Conservation (phyloP, 495 filamentous ascomycete genomes). For the Neurospora sp. region DNA sequence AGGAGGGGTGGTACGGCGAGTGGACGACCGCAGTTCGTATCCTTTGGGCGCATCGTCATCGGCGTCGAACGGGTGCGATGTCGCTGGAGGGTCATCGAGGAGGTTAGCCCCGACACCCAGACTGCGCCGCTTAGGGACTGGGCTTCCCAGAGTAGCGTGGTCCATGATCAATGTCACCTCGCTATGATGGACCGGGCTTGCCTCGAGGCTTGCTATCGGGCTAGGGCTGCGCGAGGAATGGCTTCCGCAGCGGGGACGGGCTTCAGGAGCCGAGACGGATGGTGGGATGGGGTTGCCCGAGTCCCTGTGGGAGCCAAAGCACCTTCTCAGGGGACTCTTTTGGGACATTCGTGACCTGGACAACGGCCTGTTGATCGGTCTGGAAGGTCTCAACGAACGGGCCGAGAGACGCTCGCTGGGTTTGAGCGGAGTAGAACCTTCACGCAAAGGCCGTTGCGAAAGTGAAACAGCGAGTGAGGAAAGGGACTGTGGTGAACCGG, state of each 20-base stretch:
- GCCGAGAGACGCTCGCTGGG: conserved; percentile 43
- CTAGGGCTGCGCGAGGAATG: background rate
- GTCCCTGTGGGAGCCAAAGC: conserved; percentile 56
- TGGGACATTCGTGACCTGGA: conserved; percentile 49
- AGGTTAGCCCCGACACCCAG: conserved; percentile 55
- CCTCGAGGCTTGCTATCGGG: background rate
- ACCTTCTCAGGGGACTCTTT: conserved; percentile 66
- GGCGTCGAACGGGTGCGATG: conserved; percentile 25
- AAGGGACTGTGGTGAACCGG: conserved; percentile 1
- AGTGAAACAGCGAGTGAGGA: conserved; percentile 16
- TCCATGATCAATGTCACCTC: conserved; percentile 86
- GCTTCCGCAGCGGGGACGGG: conserved; percentile 16
- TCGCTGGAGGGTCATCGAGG: conserved; percentile 47
- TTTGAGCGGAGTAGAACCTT: conserved; percentile 27
- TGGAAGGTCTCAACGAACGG: conserved; percentile 35
- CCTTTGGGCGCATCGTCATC: conserved; percentile 36
- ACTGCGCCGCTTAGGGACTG: conserved; percentile 78
- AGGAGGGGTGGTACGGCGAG: conserved; percentile 20
- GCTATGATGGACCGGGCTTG: conserved; percentile 75
- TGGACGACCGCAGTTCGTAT: conserved; percentile 29
- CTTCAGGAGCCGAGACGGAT: conserved; percentile 21
- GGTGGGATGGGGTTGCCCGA: conserved; percentile 55
- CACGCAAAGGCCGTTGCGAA: conserved; percentile 20
- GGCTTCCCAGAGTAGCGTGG: conserved; percentile 63
- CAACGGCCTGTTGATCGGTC: conserved; percentile 34